These are phyloP conservation scores for Hansfordia pulvinata DNA, from an alignment of 2,329 filamentous ascomycete species.

Conservation along the genomic window DNA sequence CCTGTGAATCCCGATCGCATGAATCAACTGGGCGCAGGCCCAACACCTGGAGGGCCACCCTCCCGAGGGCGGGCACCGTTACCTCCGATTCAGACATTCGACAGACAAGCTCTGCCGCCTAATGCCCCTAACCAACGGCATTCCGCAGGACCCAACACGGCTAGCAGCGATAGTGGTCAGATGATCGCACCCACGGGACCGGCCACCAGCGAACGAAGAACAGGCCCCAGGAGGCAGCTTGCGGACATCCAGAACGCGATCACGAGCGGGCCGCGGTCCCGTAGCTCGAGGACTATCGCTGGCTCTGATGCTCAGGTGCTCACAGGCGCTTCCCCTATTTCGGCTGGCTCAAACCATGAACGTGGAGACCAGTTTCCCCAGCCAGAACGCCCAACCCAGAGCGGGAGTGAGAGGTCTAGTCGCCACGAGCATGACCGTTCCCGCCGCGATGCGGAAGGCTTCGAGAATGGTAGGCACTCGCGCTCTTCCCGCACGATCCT, in stretches of 20 bases:
- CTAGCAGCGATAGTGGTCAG: constrained; percentile 12
- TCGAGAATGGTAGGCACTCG: constrained; percentile 22
- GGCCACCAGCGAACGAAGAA: constrained; percentile 17
- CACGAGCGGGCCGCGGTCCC: constrained; percentile 24
- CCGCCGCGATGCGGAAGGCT: constrained; percentile 27
- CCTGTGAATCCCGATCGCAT: constrained; percentile 27
- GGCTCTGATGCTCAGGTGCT: constrained; percentile 43
- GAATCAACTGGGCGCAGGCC: constrained; percentile 19
- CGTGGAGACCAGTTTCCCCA: too few relatives aligned
- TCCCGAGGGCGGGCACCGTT: constrained; percentile 12
- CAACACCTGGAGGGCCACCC: constrained; percentile 10
- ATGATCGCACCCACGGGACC: constrained; percentile 19
- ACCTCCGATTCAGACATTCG: constrained; percentile 17
- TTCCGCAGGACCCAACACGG: constrained; percentile 7
- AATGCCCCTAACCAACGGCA: constrained; percentile 13
- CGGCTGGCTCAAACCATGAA: too few relatives aligned
- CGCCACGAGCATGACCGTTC: constrained; percentile 20
- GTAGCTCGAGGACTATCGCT: constrained; percentile 28
- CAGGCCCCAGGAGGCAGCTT: constrained; percentile 36
- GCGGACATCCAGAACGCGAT: constrained; percentile 46
- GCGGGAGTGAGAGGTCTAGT: constrained; percentile 15
- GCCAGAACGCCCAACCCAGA: too few relatives aligned
- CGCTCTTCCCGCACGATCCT: constrained; percentile 34
- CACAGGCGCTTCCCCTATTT: constrained; percentile 35
- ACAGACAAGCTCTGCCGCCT: constrained; percentile 16